These are phyloP conservation scores for Cyclotella atomus DNA, from an alignment of 108 stramenopile genomes.

Conservation along the genomic window DNA sequence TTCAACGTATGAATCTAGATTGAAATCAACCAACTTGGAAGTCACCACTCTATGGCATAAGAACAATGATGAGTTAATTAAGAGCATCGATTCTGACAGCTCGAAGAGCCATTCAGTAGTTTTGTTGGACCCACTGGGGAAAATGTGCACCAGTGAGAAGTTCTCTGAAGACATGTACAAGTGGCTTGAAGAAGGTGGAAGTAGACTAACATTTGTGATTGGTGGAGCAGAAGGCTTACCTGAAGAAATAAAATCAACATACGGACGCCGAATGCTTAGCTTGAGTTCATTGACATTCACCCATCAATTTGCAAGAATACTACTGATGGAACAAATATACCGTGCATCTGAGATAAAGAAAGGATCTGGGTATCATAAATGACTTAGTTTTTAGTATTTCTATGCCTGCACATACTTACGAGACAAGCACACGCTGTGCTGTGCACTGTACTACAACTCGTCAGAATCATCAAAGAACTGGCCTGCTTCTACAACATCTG, in stretches of 20 bases:
- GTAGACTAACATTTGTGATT: conserved; percentile 88
- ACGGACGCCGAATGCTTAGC: conserved; percentile 52
- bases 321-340: conserved; percentile 93
- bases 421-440: no score
- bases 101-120: conserved; percentile 74
- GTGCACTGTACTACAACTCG: conserved; percentile 48
- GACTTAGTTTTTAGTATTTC: conserved; percentile 9
- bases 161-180: conserved; percentile 78
- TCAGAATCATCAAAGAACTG: conserved; percentile 32
- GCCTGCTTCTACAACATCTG: conserved; percentile 23
- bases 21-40: conserved; percentile 60
- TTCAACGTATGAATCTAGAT: conserved; percentile 72
- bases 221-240: conserved; percentile 94
- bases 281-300: conserved; percentile 88
- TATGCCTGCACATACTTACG: no score
- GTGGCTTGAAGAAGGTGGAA: conserved; percentile 89
- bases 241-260: conserved; percentile 55
- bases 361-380: conserved; percentile 90
- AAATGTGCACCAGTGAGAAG: conserved; percentile 70
- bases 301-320: conserved; percentile 88
- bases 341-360: conserved; percentile 88
- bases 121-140: conserved; percentile 71
- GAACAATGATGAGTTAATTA: conserved; percentile 84
- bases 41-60: conserved; percentile 91
- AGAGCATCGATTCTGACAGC: conserved; percentile 56